Evolutionary conservation across 208 protist species (phyloP).

Genomic region (Leishmania tropica): DNA sequence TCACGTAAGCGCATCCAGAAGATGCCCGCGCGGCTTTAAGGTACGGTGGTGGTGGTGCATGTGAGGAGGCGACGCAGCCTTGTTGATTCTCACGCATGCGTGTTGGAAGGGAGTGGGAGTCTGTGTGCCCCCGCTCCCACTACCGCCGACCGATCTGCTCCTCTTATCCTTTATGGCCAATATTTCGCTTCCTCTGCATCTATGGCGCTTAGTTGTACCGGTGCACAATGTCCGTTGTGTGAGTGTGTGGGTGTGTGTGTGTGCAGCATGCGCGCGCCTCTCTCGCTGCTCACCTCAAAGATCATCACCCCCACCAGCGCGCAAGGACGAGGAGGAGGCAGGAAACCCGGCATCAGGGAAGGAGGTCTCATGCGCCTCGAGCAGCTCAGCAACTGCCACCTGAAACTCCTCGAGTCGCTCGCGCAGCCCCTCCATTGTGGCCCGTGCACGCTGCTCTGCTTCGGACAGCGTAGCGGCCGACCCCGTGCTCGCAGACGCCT

Average conservation of each 20-base stretch:
- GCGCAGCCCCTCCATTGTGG: slow-evolving; percentile 55
- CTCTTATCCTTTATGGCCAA: background rate
- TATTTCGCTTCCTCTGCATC: background rate
- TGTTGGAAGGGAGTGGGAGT: background rate
- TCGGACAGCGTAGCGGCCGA: slow-evolving; percentile 21
- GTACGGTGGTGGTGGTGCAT: background rate
- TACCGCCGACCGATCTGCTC: background rate
- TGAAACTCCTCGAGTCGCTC: slow-evolving; percentile 74
- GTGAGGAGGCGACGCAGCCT: background rate
- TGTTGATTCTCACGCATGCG: background rate
- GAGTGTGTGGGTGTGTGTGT: background rate
- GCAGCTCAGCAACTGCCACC: slow-evolving; percentile 72
- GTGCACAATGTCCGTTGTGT: background rate
- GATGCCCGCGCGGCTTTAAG: background rate
- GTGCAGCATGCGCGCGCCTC: background rate
- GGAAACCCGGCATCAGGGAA: slow-evolving; percentile 34
- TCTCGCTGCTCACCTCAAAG: background rate
- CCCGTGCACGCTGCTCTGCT: slow-evolving; percentile 39
- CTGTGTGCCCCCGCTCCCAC: background rate
- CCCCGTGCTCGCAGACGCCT: background rate
- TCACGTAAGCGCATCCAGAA: background rate
- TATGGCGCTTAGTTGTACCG: background rate
- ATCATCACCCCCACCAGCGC: background rate
- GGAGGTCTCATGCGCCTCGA: slow-evolving; percentile 76
- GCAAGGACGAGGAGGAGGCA: background rate